Base-by-base conservation (phyloP, 2,329 filamentous ascomycete genomes). In the Colletotrichum horii region DNA sequence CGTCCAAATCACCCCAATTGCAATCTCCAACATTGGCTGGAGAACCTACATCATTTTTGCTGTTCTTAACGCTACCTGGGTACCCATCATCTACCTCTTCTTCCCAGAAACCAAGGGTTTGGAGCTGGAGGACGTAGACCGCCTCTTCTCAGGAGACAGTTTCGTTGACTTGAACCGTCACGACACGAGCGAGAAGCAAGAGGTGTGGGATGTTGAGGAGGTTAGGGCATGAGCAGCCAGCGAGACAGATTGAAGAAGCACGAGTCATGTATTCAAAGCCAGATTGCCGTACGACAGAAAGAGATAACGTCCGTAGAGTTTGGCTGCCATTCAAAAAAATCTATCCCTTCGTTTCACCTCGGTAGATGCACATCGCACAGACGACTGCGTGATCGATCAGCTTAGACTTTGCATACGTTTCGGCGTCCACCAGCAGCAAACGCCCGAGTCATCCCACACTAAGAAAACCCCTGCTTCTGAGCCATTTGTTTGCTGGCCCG, bases 121-220 rank as follows among this genome's bases (percentile, higher is more conserved):
- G 75, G 78, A 87, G 85, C 78, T 90, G 83, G 70, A 91, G 83
- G 77, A 84, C 81, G 79, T 85, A 84, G 72, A 86, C 15, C 70
- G 70, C 9, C 32, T 75, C 9, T 75, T 75, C 48, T 61, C 70
- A 8, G 73, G 70, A 80, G 74, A 77, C 0, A 58, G 70, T 81
- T 14, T 82, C 80, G 14, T 82, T 72, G 1, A 80, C 78, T 4
- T 80, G 22, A 36, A 22, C 15, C 70, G 52, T 9, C 9, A 8
- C 15, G 14, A 19, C 9, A 43, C 43, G 0, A 48, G 64, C 6
- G 65, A 73, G 9, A 75, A 75, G 34, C 43, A 52, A 0, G 64
- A 73, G 3, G 62, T 64, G 16, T 73, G 73, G 73, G 70, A 75
- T 22, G n/a, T 75, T 7, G 70, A 75, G 15, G 70, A 75, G 2